Percentiles rank a stretch among this genome's conserved stretches.
Evolutionary conservation across 2,329 filamentous ascomycete genomes (phyloP).

Genomic region (Gaeumannomyces tritici): DNA sequence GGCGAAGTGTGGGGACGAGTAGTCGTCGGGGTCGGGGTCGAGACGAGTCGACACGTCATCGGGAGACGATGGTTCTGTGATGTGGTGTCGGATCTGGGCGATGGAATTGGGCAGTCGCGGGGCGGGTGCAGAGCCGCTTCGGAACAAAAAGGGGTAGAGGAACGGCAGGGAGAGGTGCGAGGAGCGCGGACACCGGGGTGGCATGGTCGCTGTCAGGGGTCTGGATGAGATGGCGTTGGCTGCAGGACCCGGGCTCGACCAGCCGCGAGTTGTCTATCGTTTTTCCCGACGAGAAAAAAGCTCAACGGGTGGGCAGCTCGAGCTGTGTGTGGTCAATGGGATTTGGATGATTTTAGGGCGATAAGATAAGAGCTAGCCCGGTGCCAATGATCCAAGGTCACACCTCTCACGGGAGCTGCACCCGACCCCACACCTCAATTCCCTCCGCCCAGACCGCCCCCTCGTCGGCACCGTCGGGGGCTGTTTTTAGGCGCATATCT

Average conservation of each 20-base stretch:
- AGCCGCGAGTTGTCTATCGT: too few species aligned
- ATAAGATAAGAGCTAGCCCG: neutral
- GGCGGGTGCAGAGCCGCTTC: neutral
- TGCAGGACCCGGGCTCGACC: too few species aligned
- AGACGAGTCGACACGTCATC: conserved; percentile 43
- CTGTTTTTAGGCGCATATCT: too few species aligned
- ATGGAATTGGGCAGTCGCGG: neutral
- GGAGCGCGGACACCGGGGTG: conserved; percentile 27
- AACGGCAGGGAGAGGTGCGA: conserved; percentile 33
- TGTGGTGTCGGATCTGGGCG: conserved; percentile 14
- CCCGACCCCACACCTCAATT: neutral
- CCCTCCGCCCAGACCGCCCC: neutral
- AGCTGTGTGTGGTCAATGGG: too few species aligned
- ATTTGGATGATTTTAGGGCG: neutral
- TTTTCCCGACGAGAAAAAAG: too few species aligned
- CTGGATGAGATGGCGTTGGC: neutral
- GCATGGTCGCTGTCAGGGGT: conserved; percentile 20
- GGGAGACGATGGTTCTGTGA: conserved; percentile 13
- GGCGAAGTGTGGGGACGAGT: conserved; percentile 71
- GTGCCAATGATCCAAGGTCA: neutral
- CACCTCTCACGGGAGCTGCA: neutral
- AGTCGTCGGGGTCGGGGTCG: conserved; percentile 77
- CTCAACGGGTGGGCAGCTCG: too few species aligned
- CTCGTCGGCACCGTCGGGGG: neutral
- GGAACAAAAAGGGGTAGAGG: conserved; percentile 38